Evolutionary conservation across 78 protist species (phyloP).

Genomic region (Guillardia theta): DNA sequence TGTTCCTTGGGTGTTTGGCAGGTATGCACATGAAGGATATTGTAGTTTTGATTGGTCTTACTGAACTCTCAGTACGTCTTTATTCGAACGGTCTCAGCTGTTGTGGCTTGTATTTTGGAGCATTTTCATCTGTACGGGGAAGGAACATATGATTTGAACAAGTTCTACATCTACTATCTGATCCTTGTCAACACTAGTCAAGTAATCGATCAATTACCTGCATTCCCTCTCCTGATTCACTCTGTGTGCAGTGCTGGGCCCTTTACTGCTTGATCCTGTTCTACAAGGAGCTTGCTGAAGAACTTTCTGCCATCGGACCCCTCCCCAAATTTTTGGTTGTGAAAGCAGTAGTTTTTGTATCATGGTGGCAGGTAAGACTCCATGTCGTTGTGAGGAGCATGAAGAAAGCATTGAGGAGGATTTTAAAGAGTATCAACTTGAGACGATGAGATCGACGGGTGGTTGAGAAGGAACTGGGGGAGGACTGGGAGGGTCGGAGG

Average conservation of each 20-base stretch:
- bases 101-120: not conserved
- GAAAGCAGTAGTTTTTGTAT: not conserved
- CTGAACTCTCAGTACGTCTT: not conserved
- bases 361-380: not conserved
- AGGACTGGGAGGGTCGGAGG: no score
- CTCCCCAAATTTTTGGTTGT: not conserved
- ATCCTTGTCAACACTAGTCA: not conserved
- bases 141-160: not conserved
- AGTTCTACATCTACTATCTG: not conserved
- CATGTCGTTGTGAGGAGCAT: not conserved
- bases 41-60: not conserved
- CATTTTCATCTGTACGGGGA: not conserved
- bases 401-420: no score
- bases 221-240: not conserved
- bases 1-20: not conserved
- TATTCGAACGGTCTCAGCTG: not conserved
- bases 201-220: not conserved
- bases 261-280: not conserved
- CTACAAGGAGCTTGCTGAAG: not conserved
- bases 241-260: conserved; percentile 23
- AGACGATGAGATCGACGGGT: no score
- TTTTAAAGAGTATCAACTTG: no score
- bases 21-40: not conserved
- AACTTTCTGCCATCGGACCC: not conserved
- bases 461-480: no score